Evolutionary conservation across 495 filamentous ascomycete species (phyloP).

Genomic region (Viridothelium virens): DNA sequence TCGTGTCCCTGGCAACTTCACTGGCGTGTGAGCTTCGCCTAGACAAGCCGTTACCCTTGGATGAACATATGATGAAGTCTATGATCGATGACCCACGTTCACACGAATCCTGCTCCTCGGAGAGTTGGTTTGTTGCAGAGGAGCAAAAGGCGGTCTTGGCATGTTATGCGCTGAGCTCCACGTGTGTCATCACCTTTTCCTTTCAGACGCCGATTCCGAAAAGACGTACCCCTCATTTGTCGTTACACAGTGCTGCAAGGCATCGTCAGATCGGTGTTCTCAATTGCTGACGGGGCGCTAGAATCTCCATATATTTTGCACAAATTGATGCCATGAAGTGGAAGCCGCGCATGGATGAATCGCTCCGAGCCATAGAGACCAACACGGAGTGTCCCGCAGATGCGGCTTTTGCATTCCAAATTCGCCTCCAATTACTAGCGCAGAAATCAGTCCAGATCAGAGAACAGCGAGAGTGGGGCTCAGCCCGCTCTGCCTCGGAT

Average conservation of each 20-base stretch:
- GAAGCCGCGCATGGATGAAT: neutral
- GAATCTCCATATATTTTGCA: neutral
- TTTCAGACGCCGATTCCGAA: neutral
- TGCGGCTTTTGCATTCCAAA: neutral
- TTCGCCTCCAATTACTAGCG: neutral
- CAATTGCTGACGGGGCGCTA: neutral
- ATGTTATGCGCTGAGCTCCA: neutral
- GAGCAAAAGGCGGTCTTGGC: neutral
- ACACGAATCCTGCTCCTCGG: neutral
- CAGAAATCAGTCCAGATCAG: neutral
- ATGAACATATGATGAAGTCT: neutral
- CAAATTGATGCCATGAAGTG: neutral
- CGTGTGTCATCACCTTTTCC: neutral
- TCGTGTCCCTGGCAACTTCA: neutral
- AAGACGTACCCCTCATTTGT: too few relatives aligned
- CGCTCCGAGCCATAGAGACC: neutral
- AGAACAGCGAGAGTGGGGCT: neutral
- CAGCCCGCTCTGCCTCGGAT: neutral
- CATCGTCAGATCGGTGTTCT: too few relatives aligned
- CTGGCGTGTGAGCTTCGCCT: neutral
- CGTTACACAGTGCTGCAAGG: neutral
- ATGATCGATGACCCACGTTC: neutral
- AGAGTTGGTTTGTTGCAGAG: neutral
- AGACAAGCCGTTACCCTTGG: neutral
- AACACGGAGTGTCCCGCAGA: neutral